A percentile compares a stretch with the other conserved stretches of the same genome.
Conservation (phyloP, 1,284 basidiomycete species). For the Phellopilus nigrolimitatus region DNA sequence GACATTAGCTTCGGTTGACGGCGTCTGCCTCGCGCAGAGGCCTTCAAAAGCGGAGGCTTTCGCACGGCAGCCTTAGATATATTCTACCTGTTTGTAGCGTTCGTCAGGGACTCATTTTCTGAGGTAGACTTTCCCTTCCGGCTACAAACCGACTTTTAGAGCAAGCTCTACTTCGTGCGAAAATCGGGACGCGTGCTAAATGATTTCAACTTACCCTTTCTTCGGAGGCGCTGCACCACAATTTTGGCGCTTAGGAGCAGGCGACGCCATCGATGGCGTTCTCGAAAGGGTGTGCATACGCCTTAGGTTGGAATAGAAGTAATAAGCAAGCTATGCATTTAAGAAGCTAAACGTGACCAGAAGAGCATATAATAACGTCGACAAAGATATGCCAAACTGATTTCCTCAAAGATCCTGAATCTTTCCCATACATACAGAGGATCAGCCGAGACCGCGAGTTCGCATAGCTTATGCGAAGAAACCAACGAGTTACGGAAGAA, state of each 20-base stretch:
- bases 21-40: not conserved
- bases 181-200: not conserved
- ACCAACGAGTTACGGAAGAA: too few species aligned
- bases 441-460: too few species aligned
- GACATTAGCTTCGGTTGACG: slow-evolving; percentile 8
- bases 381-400: too few species aligned
- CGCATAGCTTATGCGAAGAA: too few species aligned
- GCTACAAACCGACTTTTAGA: not conserved
- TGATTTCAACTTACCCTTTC: slow-evolving; percentile 1
- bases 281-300: slow-evolving; percentile 19
- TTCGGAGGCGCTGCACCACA: not conserved
- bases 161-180: not conserved
- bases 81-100: slow-evolving; percentile 6
- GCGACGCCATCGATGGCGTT: slow-evolving; percentile 17
- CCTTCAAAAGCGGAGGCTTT: not conserved
- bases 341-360: not conserved
- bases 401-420: too few species aligned
- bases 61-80: not conserved
- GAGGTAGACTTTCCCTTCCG: not conserved
- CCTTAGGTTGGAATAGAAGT: not conserved
- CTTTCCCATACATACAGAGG: too few species aligned
- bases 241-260: slow-evolving; percentile 18
- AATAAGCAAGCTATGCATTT: too few species aligned
- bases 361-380: too few species aligned
- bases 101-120: slow-evolving; percentile 1